These are phyloP conservation scores for Musa itinerans DNA, from an alignment of 176 grass and related monocot genomes.

Conservation along the genomic window DNA sequence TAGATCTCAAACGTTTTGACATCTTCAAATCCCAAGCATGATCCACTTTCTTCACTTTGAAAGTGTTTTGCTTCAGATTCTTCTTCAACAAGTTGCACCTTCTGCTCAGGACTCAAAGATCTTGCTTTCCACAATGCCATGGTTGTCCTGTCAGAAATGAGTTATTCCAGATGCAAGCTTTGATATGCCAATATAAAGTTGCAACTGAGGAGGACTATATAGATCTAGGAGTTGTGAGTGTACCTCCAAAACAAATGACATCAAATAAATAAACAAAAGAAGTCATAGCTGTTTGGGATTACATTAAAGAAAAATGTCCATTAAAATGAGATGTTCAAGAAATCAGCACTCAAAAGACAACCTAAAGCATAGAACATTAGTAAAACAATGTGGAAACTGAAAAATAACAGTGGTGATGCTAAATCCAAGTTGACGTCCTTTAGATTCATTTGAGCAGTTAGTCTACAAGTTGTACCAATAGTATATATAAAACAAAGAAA, in stretches of 20 bases:
- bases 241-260: too few relatives aligned
- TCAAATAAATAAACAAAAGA: too few relatives aligned
- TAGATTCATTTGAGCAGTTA: neutral
- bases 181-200: neutral
- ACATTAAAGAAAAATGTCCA: too few relatives aligned
- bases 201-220: neutral
- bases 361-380: too few relatives aligned
- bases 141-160: constrained; percentile 47
- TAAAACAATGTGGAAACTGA: too few relatives aligned
- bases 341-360: too few relatives aligned
- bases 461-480: neutral
- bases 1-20: constrained; percentile 57
- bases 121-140: constrained; percentile 94
- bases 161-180: neutral
- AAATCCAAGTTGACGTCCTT: neutral
- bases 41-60: constrained; percentile 57
- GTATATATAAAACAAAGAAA: neutral
- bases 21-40: constrained; percentile 65
- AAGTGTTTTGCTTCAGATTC: constrained; percentile 47
- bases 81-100: constrained; percentile 70
- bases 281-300: too few relatives aligned
- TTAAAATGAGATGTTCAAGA: too few relatives aligned
- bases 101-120: constrained; percentile 59
- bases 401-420: neutral
- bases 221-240: too few relatives aligned